Base-by-base conservation (phyloP, 1,284 basidiomycete species). In the Takashimella koratensis region DNA sequence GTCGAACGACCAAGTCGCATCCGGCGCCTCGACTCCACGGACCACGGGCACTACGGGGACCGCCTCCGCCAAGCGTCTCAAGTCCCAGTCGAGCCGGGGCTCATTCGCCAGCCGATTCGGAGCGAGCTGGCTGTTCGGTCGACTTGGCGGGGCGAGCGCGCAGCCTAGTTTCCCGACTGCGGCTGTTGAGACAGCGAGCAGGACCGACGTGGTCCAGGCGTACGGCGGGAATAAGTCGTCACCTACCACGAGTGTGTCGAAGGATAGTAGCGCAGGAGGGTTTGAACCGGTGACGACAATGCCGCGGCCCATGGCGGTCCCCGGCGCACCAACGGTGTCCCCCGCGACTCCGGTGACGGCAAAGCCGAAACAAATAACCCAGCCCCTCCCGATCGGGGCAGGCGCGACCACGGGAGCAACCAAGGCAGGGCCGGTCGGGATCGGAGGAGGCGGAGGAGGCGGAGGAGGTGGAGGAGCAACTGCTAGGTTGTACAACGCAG, bases 161-260 rank as follows among this genome's bases (percentile, higher is more conserved):
- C 68, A 71, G 43, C 71, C 70, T 1, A 67, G 63, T 47, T 62
- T 65, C 25, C 66, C 73, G 2, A 60, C 66, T 0, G 68, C 73
- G 2, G 68, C 68, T 0, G 60, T 54, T 2, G 65, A 68, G 46
- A 68, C 63, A 4, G 66, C 67, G 4, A 36, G 30, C 16, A 36
- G 30, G 30, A 36, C 30, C 10, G 30, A 36, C 16, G 30, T 36
- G 8, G 8, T 16, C 8, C 10, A 16, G 8, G 30, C 16, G 30
- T 8, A 8, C 16, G 30, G 30, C 10, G 8, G 10, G 10, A 36
- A 16, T 8, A 16, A 16, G 16, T 36, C 30, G 16, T n/a, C n/a
- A n/a, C n/a, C n/a, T n/a, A n/a, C n/a, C n/a, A n/a, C n/a, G n/a
- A 16, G 8, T 16, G 30, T 36, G 16, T 36, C 30, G 8, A 8